These are phyloP conservation scores for Pseudonitzschia multiseries DNA, from an alignment of 108 stramenopile species.

Conservation along the genomic window DNA sequence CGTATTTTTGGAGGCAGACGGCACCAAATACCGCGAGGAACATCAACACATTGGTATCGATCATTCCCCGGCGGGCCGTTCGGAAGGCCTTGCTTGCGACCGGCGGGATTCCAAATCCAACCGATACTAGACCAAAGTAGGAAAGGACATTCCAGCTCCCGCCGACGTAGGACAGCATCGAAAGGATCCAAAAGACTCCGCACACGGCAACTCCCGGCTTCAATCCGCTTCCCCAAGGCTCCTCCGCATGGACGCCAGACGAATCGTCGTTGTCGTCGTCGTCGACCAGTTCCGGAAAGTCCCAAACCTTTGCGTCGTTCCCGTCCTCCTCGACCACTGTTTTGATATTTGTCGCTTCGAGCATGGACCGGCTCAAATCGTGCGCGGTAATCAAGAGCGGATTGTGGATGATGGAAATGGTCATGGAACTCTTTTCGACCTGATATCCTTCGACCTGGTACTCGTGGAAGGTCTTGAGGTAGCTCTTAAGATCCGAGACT, in stretches of 20 bases:
- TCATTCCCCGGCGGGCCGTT: conserved; percentile 47
- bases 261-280: conserved; percentile 24
- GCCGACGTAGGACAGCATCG: conserved; percentile 63
- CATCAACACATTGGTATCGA: conserved; percentile 86
- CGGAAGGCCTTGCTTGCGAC: conserved; percentile 63
- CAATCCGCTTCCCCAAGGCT: background rate
- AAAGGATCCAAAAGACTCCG: conserved; percentile 60
- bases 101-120: conserved; percentile 60
- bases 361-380: conserved; percentile 4
- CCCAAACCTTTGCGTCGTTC: conserved; percentile 16
- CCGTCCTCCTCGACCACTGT: conserved; percentile 29
- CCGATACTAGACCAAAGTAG: conserved; percentile 57
- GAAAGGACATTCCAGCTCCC: conserved; percentile 54
- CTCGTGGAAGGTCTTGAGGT: conserved; percentile 12
- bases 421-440: conserved; percentile 11
- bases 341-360: conserved; percentile 6
- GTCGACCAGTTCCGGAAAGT: conserved; percentile 7
- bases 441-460: conserved; percentile 20
- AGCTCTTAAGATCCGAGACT: conserved; percentile 1
- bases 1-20: conserved; percentile 67
- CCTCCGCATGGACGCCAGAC: background rate
- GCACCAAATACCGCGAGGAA: conserved; percentile 77
- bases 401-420: conserved; percentile 34
- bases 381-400: conserved; percentile 23
- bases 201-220: conserved; percentile 40